Evolutionary conservation across 176 grass and related monocot genomes (phyloP), one percentile per base, ranked within the genome.

Genomic region (Oryza brachyantha): DNA sequence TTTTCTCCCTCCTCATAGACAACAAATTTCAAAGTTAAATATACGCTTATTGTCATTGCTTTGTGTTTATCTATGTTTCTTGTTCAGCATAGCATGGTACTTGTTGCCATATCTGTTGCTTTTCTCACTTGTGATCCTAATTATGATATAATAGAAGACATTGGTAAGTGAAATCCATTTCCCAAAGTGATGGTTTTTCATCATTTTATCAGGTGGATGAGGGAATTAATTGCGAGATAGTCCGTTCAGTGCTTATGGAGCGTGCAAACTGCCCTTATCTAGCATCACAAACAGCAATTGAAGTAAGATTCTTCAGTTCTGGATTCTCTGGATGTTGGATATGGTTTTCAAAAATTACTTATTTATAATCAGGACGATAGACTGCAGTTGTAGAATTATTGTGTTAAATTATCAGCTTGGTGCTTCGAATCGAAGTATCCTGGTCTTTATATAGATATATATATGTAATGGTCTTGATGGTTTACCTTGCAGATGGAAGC

Each of bases 241-340:
- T 97, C 6, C 89, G 89, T 72, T 90, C 94, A 10, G 89, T 97
- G 39, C 91, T 97, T 80, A 61, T 86, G 25, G 94, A 94, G 75
- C 89, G 91, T 80, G 87, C 91, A 67, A 92, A 94, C 64, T 97
- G 89, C 37, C 94, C 91, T 72, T 97, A 86, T 74, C 82, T 94
- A 6, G 91, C 91, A 69, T 86, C 89, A 43, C 86, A 88, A 70
- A 93, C 94, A 52, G 79, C 88, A 72, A 79, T 39, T 43, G 89
- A 97, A 64, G 94, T 97, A 97, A 76, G 43, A 78, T 83, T 76
- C 66, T 65, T 42, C 27, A 74, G 5, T 60, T 83, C 37, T 5
- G 24, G 73, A 54, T 82, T 3, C 37, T 77, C 19, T 41, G n/a
- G 21, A 5, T 26, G 32, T 75, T 63, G 29, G 38, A 86, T 74